Evolutionary conservation across 768 basidiomycete species (phyloP).

Genomic region (Neoboletus brunneissimus): DNA sequence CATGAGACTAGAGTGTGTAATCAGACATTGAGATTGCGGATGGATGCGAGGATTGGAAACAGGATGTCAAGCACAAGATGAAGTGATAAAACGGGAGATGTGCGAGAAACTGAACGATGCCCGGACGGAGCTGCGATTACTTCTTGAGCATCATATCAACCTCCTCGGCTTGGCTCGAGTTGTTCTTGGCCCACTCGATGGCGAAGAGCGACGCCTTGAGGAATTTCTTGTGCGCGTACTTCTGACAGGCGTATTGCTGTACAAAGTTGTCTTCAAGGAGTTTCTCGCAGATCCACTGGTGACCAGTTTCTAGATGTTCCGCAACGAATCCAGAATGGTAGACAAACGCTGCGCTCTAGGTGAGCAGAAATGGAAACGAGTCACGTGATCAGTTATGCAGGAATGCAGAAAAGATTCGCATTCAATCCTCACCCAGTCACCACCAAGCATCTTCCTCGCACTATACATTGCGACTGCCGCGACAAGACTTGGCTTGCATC

Average conservation of each 20-base stretch:
- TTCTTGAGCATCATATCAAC: constrained; percentile 32
- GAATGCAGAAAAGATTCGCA: constrained; percentile 10
- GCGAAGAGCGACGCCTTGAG: constrained; percentile 85
- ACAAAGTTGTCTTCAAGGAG: constrained; percentile 76
- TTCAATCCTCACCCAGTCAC: constrained; percentile 81
- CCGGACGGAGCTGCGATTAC: constrained; percentile 16
- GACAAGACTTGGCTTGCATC: constrained; percentile 89
- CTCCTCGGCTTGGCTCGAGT: constrained; percentile 39
- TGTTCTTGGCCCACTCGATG: constrained; percentile 65
- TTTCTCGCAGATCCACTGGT: constrained; percentile 79
- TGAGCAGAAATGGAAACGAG: constrained; percentile 24
- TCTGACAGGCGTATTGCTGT: constrained; percentile 88
- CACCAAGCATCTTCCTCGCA: constrained; percentile 89
- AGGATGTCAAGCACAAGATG: constrained; percentile 36
- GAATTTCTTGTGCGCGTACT: constrained; percentile 98
- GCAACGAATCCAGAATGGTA: constrained; percentile 92
- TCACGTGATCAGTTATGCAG: constrained; percentile 32
- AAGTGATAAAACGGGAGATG: constrained; percentile 24
- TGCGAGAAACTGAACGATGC: constrained; percentile 21
- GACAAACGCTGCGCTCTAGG: constrained; percentile 84
- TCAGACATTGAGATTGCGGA: constrained; percentile 39
- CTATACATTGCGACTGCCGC: constrained; percentile 98
- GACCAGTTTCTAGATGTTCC: constrained; percentile 79
- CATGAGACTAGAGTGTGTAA: constrained; percentile 37
- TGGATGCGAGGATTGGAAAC: constrained; percentile 35